Evolutionary conservation across 2,329 filamentous ascomycete species (phyloP).

Genomic region (Trichoderma sp.): DNA sequence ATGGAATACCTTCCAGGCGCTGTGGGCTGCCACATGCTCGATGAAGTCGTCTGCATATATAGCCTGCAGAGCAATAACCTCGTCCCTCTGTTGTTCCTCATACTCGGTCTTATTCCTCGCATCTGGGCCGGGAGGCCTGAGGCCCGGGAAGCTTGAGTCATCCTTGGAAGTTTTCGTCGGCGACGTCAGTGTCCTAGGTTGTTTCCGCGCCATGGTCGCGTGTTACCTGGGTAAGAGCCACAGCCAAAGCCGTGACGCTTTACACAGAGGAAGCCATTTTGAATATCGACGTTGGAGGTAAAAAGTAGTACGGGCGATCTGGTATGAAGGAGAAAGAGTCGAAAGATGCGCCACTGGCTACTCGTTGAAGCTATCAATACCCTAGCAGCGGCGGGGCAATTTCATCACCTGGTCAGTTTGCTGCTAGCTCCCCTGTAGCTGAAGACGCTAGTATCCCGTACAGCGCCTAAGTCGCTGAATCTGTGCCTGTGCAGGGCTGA

Average conservation of each 20-base stretch:
- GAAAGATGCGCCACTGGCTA: constrained; percentile 24
- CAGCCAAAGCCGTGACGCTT: constrained; percentile 59
- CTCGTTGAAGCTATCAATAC: constrained; percentile 26
- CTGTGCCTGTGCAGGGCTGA: constrained; percentile 28
- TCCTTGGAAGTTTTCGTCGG: constrained; percentile 49
- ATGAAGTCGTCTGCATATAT: constrained; percentile 91
- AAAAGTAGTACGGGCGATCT: not conserved
- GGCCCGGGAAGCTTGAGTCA: constrained; percentile 57
- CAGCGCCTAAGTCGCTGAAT: constrained; percentile 9
- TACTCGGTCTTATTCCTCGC: constrained; percentile 64
- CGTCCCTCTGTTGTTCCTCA: constrained; percentile 82
- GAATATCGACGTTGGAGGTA: not conserved
- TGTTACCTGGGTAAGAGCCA: constrained; percentile 46
- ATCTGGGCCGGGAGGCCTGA: constrained; percentile 50
- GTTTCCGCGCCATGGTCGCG: constrained; percentile 58
- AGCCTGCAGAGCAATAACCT: constrained; percentile 80
- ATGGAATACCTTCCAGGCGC: constrained; percentile 78
- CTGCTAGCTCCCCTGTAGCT: constrained; percentile 4
- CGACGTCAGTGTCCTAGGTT: constrained; percentile 54
- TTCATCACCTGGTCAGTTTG: constrained; percentile 6
- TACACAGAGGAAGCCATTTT: constrained; percentile 54
- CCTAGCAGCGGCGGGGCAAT: constrained; percentile 24
- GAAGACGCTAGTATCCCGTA: not conserved
- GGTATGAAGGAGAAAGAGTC: constrained; percentile 20
- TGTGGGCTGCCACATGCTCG: constrained; percentile 68